These are phyloP conservation scores for Polygonum maritimum DNA, from an alignment of 148 eudicot species.

Conservation along the genomic window DNA sequence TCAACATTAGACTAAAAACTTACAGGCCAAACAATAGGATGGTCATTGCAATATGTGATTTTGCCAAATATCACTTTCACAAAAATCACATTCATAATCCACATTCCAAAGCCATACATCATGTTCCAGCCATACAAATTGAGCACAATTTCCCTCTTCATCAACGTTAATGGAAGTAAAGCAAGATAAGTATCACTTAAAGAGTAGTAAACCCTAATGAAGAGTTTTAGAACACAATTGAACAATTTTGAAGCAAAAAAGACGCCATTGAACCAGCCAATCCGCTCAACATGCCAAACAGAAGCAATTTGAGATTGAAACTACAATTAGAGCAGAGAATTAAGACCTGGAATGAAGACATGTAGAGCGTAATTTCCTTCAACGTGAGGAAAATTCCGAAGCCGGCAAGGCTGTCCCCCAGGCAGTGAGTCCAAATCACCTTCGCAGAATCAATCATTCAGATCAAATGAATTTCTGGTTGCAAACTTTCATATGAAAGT, in stretches of 20 bases:
- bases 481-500: background rate
- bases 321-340: background rate
- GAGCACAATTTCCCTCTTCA: background rate
- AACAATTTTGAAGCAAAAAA: background rate
- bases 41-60: background rate
- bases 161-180: background rate
- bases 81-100: background rate
- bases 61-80: background rate
- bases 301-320: background rate
- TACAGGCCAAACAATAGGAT: background rate
- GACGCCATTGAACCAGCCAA: background rate
- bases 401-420: slow-evolving; percentile 33
- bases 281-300: background rate
- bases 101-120: background rate
- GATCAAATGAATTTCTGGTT: background rate
- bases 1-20: background rate
- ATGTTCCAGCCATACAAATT: background rate
- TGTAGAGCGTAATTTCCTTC: slow-evolving; percentile 89
- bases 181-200: background rate
- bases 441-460: slow-evolving; percentile 19
- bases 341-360: slow-evolving; percentile 71
- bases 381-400: slow-evolving; percentile 83
- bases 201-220: background rate
- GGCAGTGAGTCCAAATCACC: slow-evolving; percentile 33
- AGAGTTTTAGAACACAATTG: background rate